Evolutionary conservation across 768 basidiomycete species (phyloP).

Genomic region (Gymnopilus junonius): DNA sequence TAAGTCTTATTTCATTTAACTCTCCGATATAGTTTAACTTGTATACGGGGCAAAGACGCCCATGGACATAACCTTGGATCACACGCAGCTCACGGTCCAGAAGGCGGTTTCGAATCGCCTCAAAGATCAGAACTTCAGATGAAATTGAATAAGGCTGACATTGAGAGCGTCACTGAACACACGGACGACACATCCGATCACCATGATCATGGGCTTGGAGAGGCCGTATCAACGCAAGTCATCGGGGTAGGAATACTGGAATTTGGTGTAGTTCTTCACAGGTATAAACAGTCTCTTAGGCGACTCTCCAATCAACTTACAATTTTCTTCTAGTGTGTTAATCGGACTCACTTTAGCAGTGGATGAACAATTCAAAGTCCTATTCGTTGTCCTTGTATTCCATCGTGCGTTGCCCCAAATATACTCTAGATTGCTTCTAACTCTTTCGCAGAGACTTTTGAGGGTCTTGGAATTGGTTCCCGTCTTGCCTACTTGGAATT

Average conservation of each 20-base stretch:
- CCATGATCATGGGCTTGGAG: slow-evolving; percentile 31
- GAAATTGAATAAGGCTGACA: slow-evolving; percentile 26
- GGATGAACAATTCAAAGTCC: slow-evolving; percentile 73
- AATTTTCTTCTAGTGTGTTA: slow-evolving; percentile 57
- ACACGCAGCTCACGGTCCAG: slow-evolving; percentile 76
- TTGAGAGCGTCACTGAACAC: slow-evolving; percentile 33
- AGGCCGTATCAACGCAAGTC: slow-evolving; percentile 66
- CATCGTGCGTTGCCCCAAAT: slow-evolving; percentile 69
- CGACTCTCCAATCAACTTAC: background rate
- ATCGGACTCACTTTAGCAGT: slow-evolving; percentile 95
- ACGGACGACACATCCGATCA: background rate
- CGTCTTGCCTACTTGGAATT: slow-evolving; percentile 81
- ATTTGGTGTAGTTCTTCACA: slow-evolving; percentile 90
- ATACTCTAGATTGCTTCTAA: background rate
- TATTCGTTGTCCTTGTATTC: slow-evolving; percentile 91
- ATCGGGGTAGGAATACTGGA: slow-evolving; percentile 92
- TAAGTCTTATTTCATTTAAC: slow-evolving; percentile 30
- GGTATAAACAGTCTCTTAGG: slow-evolving; percentile 37
- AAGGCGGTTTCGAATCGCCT: slow-evolving; percentile 31
- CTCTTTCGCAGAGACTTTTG: slow-evolving; percentile 75
- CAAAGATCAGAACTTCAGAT: slow-evolving; percentile 14
- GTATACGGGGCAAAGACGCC: slow-evolving; percentile 45
- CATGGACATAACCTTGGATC: slow-evolving; percentile 68
- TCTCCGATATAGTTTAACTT: background rate
- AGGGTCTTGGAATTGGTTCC: slow-evolving; percentile 92